Conservation (phyloP, 73 alveolate genomes). For the Paraurostyla sp. region DNA sequence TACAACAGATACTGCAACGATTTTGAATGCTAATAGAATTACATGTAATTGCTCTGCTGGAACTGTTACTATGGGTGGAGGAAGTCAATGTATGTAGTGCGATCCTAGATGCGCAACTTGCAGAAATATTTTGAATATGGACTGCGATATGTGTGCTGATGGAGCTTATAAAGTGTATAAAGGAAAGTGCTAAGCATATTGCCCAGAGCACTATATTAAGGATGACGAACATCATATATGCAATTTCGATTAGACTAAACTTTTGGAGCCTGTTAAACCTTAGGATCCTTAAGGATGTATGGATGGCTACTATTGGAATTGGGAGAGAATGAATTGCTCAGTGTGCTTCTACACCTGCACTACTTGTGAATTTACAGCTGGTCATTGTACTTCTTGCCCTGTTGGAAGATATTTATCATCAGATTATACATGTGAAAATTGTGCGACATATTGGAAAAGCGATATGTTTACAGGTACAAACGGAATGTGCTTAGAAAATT, state of each 20-base stretch:
- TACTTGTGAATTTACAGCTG: constrained; percentile 26
- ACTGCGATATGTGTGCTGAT: constrained; percentile 55
- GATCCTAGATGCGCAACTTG: constrained; percentile 40
- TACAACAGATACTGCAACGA: background rate
- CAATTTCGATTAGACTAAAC: background rate
- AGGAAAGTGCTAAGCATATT: constrained; percentile 8
- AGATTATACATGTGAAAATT: background rate
- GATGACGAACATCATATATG: constrained; percentile 30
- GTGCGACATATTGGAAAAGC: background rate
- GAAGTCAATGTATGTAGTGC: constrained; percentile 14
- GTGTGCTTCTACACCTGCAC: background rate
- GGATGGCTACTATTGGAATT: constrained; percentile 37
- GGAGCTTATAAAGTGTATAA: constrained; percentile 47
- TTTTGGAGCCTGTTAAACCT: background rate
- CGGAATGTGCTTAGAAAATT: constrained; percentile 50
- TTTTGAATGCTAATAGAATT: background rate
- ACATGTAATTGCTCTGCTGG: constrained; percentile 50
- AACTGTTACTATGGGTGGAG: constrained; percentile 41
- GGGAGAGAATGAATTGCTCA: constrained; percentile 26
- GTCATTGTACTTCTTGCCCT: constrained; percentile 44
- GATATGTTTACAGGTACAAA: constrained; percentile 43
- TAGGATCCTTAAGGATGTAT: constrained; percentile 51
- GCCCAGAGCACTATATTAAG: constrained; percentile 21
- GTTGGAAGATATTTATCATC: constrained; percentile 31
- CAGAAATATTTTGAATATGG: constrained; percentile 1